Evolutionary conservation across 202 grass and related monocot genomes (phyloP).

Genomic region (Panicum hallii): DNA sequence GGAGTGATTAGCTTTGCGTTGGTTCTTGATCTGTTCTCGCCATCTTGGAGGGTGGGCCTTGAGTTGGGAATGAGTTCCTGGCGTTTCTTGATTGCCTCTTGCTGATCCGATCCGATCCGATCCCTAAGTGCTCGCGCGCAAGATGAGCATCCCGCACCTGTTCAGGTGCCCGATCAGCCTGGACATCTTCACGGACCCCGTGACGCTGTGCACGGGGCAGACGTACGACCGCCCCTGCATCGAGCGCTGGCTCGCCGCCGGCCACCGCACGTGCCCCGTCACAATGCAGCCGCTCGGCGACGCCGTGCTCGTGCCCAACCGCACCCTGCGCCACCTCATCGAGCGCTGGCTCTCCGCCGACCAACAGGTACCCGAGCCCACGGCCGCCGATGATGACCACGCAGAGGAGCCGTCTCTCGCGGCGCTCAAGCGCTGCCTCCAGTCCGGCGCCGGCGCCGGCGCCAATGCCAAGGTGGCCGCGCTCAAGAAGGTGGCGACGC

Average conservation of each 20-base stretch:
- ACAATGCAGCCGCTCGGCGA: conserved; percentile 89
- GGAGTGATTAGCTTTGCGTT: background rate
- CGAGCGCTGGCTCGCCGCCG: conserved; percentile 85
- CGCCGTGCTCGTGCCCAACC: conserved; percentile 80
- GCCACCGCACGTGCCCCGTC: conserved; percentile 91
- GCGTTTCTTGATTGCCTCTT: conserved; percentile 7
- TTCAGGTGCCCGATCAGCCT: conserved; percentile 97
- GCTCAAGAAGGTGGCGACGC: conserved; percentile 54
- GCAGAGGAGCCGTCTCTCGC: conserved; percentile 57
- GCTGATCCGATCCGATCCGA: conserved; percentile 15
- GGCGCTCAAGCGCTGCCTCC: conserved; percentile 56
- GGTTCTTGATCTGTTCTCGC: conserved; percentile 9
- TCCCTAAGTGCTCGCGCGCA: background rate
- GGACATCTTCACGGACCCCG: conserved; percentile 94
- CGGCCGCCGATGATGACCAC: background rate
- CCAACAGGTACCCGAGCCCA: background rate
- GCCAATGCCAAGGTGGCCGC: conserved; percentile 39
- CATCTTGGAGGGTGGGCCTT: conserved; percentile 3
- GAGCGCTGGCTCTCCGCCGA: conserved; percentile 76
- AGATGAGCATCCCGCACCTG: conserved; percentile 91
- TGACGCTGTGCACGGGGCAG: conserved; percentile 92
- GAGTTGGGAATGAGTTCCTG: background rate
- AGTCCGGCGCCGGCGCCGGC: background rate
- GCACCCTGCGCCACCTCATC: conserved; percentile 86
- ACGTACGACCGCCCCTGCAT: conserved; percentile 92